phyloP scores from a whole-genome alignment of 2,329 filamentous ascomycete genomes.

The Pseudocercospora musae region DNA sequence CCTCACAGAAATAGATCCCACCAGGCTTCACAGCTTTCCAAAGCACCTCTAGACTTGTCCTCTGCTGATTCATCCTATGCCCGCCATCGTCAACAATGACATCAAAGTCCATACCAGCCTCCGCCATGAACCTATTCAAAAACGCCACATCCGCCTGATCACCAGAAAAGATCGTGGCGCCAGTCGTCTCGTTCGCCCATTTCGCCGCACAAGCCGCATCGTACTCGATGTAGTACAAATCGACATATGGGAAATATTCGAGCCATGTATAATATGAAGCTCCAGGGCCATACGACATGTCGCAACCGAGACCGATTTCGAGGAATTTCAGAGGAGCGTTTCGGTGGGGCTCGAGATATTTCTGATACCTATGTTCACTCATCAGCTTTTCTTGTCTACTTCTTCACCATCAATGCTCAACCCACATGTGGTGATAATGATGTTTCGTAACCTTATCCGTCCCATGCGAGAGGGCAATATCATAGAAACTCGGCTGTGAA shows the following conservation, averaged over 20 bases:
- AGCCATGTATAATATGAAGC: constrained; percentile 43
- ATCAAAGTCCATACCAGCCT: constrained; percentile 39
- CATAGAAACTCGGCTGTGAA: constrained; percentile 28
- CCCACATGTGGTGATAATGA: constrained; percentile 39
- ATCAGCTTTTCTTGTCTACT: not conserved
- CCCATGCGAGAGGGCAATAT: constrained; percentile 39
- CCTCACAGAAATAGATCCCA: constrained; percentile 30
- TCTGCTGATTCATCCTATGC: constrained; percentile 41
- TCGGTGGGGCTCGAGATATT: constrained; percentile 36
- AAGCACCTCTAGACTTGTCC: constrained; percentile 35
- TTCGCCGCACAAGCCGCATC: constrained; percentile 38
- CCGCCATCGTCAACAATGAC: constrained; percentile 44
- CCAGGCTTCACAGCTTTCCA: constrained; percentile 40
- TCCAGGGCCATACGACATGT: constrained; percentile 40
- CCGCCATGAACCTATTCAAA: constrained; percentile 36
- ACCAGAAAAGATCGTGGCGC: constrained; percentile 41
- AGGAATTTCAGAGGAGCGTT: constrained; percentile 40
- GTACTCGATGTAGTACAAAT: constrained; percentile 45
- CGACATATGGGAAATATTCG: constrained; percentile 40
- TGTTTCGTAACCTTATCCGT: constrained; percentile 43
- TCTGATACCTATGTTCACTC: constrained; percentile 33
- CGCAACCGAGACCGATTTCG: constrained; percentile 44
- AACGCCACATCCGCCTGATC: constrained; percentile 41
- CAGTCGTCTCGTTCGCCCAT: constrained; percentile 36
- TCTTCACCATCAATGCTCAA: not conserved